A percentile compares a stretch with the other conserved stretches of the same genome.
Evolutionary conservation across 208 protist species (phyloP).

Genomic region (Crithidia sp.): DNA sequence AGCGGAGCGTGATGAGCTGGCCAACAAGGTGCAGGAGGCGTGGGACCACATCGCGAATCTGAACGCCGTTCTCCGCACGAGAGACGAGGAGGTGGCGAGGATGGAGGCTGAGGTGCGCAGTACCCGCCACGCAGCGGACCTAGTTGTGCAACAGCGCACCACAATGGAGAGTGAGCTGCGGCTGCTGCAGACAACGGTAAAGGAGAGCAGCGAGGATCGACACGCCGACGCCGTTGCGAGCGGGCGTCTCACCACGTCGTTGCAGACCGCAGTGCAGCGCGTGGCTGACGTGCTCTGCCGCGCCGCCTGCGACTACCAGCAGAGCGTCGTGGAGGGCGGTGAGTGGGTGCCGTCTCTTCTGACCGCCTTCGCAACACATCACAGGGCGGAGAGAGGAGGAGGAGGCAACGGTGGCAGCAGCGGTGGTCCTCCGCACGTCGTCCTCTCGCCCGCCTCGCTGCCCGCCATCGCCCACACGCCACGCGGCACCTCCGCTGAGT

Average conservation of each 20-base stretch:
- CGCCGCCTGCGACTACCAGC: constrained; percentile 28
- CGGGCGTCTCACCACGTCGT: constrained; percentile 12
- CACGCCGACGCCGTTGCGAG: neutral
- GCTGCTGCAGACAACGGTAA: constrained; percentile 7
- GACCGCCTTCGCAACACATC: too few species aligned
- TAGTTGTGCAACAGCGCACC: constrained; percentile 31
- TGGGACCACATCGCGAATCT: constrained; percentile 59
- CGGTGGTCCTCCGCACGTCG: constrained; percentile 10
- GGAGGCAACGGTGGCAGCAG: neutral
- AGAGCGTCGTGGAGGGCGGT: neutral
- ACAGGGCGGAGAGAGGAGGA: neutral
- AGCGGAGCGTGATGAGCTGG: constrained; percentile 70
- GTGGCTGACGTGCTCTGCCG: constrained; percentile 24
- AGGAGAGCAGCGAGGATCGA: neutral
- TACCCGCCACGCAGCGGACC: constrained; percentile 4
- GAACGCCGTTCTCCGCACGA: constrained; percentile 24
- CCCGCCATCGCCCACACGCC: neutral
- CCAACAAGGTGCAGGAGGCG: constrained; percentile 57
- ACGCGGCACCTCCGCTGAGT: neutral
- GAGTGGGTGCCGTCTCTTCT: neutral
- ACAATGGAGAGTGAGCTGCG: constrained; percentile 18
- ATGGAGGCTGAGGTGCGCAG: constrained; percentile 33
- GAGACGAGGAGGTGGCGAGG: constrained; percentile 28
- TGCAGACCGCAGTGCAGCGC: constrained; percentile 17
- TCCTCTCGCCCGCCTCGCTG: constrained; percentile 16